Evolutionary conservation across 805 yeast species (phyloP), one percentile per base, ranked within the genome.

Genomic region (Saccharomycopsis oosterbeekiorum): DNA sequence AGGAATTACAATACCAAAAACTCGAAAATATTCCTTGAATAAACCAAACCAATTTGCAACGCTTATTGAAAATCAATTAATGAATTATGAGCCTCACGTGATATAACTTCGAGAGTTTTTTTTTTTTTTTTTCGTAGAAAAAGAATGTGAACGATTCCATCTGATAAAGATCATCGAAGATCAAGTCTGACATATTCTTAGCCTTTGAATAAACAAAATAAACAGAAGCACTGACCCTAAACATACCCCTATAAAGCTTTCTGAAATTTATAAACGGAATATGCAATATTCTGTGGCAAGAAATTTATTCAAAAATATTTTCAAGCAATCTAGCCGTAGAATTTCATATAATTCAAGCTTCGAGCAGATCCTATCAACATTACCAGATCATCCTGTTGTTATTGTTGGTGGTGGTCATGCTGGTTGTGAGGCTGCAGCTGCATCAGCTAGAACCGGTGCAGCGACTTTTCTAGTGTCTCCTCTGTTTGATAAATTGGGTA

Each of bases 391-490:
- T 56, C 93, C 91, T 0, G 97, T 91, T 0, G 80, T 93, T 1
- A 93, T 94, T 4, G 83, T 94, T 21, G 99, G 99, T 4, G 99
- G 96, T 12, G 99, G 99, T 0, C 99, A 94, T 75, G 99, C 99
- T 41, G 99, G 99, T 12, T 86, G 96, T 67, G 99, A 94, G 73
- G 99, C 99, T 0, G 94, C 97, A 1, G 79, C 97, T 0, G 98
- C 93, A 0, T 78, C 97, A 0, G 96, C 98, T 0, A 78, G 99
- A 64, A 70, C 88, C 0, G 97, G 97, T 0, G 80, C 86, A 1
- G 64, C 69, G 2, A 86, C 96, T 0, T 75, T 85, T 1, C 75
- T 94, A 34, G 77, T 94, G 1, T 92, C 99, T 0, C 98, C 97
- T 1, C 80, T 78, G 55, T 69, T 83, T 40, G 70, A 77, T 36